Evolutionary conservation across 306 rosid species (phyloP).

Genomic region (Phaseolus lunatus): DNA sequence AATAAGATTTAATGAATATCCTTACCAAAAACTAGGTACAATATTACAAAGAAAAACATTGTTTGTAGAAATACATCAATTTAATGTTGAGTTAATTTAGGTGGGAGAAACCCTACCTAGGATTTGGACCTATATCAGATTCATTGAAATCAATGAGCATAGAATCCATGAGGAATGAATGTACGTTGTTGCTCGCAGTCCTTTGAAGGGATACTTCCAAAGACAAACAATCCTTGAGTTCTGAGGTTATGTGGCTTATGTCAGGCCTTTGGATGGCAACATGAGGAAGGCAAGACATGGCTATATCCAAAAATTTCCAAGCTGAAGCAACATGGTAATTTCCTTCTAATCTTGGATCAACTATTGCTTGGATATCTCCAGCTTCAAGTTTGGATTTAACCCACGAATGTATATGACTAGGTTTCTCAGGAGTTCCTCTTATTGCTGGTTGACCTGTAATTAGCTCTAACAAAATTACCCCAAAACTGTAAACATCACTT

Average conservation of each 20-base stretch:
- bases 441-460: conserved; percentile 8
- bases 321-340: not conserved
- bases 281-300: not conserved
- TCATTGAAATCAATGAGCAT: not conserved
- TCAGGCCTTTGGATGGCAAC: conserved; percentile 12
- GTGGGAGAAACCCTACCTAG: not conserved
- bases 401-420: not conserved
- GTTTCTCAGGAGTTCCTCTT: not conserved
- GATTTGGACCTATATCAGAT: not conserved
- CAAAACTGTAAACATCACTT: not conserved
- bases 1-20: not conserved
- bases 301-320: conserved; percentile 8
- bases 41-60: not conserved
- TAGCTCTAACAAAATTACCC: not conserved
- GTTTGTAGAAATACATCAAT: not conserved
- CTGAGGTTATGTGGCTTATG: not conserved
- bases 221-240: not conserved
- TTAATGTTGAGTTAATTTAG: not conserved
- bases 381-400: not conserved
- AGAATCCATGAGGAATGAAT: not conserved
- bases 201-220: not conserved
- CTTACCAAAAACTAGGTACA: not conserved
- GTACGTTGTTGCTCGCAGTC: not conserved
- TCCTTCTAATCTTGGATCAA: conserved; percentile 9
- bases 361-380: not conserved